Evolutionary conservation across 73 alveolate genomes (phyloP), one percentile per base, ranked within the genome.

Genomic region (Tetrahymena borealis): DNA sequence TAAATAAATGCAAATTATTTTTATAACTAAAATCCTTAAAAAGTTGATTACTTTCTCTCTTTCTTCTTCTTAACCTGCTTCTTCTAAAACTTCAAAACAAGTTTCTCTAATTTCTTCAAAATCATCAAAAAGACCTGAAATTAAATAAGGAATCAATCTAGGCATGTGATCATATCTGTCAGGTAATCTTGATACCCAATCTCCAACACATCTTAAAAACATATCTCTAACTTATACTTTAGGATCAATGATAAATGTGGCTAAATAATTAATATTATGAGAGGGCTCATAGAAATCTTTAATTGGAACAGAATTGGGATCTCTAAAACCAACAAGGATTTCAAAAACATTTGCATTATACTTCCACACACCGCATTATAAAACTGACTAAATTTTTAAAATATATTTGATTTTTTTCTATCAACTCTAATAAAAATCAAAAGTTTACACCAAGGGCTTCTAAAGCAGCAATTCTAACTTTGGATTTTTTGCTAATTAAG

Each of bases 111-210:
- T 97, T 33, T 94, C 96, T 91, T 96, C 98, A 94, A 96, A 97
- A 42, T 95, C 94, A 94, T 98, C 99, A 94, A 97, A 97, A 11
- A 98, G 96, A 39, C 99, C 99, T 20, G 99, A 96, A 40, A 98
- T 90, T 16, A 98, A 95, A 94, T 98, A 98, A 1, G 99, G 99
- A 39, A 98, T 97, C 42, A 98, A 79, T 94, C 99, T 95, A 78
- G 99, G 97, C 78, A 98, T 99, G 94, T 97, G 99, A 93, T 98
- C 99, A 35, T 93, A 94, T 94, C 98, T 98, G 95, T 98, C 99
- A 91, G 99, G 99, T 31, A 98, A 95, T 40, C 96, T 95, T 43
- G 96, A 91, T 35, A 98, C 96, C 98, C 99, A 97, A 91, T 94
- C 97, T 38, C 98, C 98, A 79, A 98, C 94, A 12, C 97, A 97